Conservation (phyloP, 371 early-diverging fungal genomes). For the Mortierella polycephala region DNA sequence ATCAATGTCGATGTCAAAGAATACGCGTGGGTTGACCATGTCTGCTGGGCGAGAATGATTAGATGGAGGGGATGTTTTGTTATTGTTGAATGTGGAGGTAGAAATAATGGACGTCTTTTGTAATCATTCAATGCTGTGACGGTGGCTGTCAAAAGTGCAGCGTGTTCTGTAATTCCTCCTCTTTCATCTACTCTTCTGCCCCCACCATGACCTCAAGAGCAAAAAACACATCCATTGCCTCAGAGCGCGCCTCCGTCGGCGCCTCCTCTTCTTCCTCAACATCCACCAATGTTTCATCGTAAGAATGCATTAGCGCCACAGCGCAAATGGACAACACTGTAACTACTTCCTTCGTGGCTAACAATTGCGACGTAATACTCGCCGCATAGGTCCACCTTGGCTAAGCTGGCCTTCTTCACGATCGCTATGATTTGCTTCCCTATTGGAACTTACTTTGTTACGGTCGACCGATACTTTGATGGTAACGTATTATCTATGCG, state of each 20-base stretch:
- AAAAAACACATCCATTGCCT: background rate
- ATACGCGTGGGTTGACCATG: conserved; percentile 72
- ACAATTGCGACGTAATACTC: too few relatives aligned
- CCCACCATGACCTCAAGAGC: too few relatives aligned
- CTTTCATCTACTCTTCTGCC: too few relatives aligned
- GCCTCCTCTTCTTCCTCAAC: conserved; percentile 14
- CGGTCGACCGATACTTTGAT: conserved; percentile 56
- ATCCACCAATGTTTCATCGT: conserved; percentile 18
- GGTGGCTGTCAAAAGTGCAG: too few relatives aligned
- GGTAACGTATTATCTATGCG: conserved; percentile 34
- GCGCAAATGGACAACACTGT: background rate
- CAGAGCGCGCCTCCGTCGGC: conserved; percentile 8
- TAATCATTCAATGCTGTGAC: too few relatives aligned
- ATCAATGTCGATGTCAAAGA: conserved; percentile 77
- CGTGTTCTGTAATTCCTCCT: too few relatives aligned
- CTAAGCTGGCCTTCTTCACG: conserved; percentile 60
- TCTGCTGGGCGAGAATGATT: background rate
- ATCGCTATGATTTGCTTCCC: conserved; percentile 59
- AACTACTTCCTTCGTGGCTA: background rate
- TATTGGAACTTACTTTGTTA: conserved; percentile 57
- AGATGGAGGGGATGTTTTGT: background rate
- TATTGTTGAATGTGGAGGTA: background rate
- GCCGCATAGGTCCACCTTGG: conserved; percentile 35
- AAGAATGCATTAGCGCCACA: background rate
- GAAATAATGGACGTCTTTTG: background rate